A percentile compares a stretch with the other conserved stretches of the same genome.
Evolutionary conservation across 306 rosid species (phyloP).

Genomic region (Coriaria nepalensis): DNA sequence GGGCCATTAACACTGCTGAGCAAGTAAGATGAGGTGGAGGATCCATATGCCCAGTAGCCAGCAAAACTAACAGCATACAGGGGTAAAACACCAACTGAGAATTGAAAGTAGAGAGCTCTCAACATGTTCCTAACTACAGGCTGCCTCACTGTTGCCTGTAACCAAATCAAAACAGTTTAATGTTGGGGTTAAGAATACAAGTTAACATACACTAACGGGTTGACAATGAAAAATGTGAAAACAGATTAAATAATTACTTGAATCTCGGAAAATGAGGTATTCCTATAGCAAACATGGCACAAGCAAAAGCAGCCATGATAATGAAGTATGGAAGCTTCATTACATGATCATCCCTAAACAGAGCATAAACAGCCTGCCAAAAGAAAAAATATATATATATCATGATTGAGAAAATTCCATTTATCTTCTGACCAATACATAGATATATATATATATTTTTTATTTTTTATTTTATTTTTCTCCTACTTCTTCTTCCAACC

Average conservation of each 20-base stretch:
- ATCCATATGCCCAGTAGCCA: constrained; percentile 91
- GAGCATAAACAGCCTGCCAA: constrained; percentile 61
- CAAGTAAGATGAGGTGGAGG: constrained; percentile 51
- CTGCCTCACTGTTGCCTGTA: constrained; percentile 70
- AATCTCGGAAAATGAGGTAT: constrained; percentile 94
- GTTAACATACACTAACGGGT: too few species aligned
- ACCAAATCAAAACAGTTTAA: not conserved
- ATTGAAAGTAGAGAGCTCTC: constrained; percentile 67
- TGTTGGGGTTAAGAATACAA: too few species aligned
- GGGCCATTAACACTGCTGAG: constrained; percentile 60
- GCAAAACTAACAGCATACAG: constrained; percentile 53
- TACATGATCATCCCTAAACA: constrained; percentile 42
- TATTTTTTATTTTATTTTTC: too few species aligned
- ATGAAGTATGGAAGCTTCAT: constrained; percentile 82
- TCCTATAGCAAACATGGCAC: constrained; percentile 74
- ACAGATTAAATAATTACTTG: constrained; percentile 42
- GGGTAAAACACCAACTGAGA: constrained; percentile 58
- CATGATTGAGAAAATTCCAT: not conserved
- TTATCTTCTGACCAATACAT: too few species aligned
- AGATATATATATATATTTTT: too few species aligned
- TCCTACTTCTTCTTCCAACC: too few species aligned
- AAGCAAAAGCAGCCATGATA: constrained; percentile 62
- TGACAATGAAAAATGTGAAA: too few species aligned
- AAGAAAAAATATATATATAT: not conserved
- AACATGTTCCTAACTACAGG: constrained; percentile 82